Conservation (phyloP, 2,329 filamentous ascomycete genomes). For the Claviceps capensis region DNA sequence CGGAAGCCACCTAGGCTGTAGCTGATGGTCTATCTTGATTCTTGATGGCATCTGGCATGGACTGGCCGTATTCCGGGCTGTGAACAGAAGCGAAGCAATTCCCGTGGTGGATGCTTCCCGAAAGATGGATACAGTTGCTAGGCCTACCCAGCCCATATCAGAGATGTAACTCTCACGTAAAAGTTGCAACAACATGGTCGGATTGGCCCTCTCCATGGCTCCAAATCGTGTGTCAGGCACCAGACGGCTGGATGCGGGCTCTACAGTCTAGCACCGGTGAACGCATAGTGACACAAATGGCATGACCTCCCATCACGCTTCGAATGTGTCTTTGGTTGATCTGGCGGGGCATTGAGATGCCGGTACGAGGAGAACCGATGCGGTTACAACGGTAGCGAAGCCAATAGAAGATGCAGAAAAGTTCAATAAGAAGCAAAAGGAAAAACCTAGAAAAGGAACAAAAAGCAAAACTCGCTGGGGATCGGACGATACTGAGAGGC, state of each 20-base stretch:
- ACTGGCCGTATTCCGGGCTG: neutral
- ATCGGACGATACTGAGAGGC: neutral
- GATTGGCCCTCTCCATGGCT: neutral
- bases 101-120: neutral
- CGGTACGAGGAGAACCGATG: neutral
- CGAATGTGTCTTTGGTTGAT: neutral
- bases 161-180: neutral
- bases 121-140: neutral
- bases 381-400: neutral
- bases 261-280: neutral
- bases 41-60: neutral
- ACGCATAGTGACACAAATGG: neutral
- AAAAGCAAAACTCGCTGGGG: neutral
- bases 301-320: neutral
- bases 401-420: neutral
- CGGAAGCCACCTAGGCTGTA: neutral
- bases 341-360: neutral
- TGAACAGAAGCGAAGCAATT: neutral
- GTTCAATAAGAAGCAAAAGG: neutral
- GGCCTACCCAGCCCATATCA: neutral
- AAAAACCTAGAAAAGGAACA: neutral
- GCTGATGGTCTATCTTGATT: neutral
- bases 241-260: neutral
- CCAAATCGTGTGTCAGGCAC: neutral
- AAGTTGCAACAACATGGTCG: neutral